Conservation (phyloP, 192 early-diverging fungal genomes). For the Paraglomus occultum region DNA sequence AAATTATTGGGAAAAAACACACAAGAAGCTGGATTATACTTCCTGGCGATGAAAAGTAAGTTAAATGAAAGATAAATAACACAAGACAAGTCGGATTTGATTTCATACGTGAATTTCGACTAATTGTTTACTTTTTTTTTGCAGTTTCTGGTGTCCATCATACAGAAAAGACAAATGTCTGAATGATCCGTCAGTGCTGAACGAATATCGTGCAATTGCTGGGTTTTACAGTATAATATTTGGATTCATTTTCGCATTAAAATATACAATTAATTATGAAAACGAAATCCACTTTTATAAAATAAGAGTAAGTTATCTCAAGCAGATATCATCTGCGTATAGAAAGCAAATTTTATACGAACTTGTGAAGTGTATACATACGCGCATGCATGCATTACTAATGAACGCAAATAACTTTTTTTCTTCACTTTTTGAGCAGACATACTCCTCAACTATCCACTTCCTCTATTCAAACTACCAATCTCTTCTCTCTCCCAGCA, state of each 20-base stretch:
- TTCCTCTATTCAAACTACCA: too few relatives aligned
- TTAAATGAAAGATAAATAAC: not conserved
- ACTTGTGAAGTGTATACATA: too few relatives aligned
- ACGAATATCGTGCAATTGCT: constrained; percentile 12
- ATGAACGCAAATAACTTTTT: not conserved
- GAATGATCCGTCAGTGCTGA: not conserved
- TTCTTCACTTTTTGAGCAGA: too few relatives aligned
- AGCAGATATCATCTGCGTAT: not conserved
- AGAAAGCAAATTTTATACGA: too few relatives aligned
- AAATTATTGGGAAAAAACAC: not conserved
- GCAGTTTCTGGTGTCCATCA: constrained; percentile 21
- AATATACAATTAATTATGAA: constrained; percentile 1
- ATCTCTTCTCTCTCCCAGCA: too few relatives aligned
- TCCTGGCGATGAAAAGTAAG: constrained; percentile 17
- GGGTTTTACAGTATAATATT: not conserved
- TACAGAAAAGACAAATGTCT: constrained; percentile 19
- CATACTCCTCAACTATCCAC: too few relatives aligned
- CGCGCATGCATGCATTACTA: not conserved
- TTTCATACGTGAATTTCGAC: not conserved
- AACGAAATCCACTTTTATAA: constrained; percentile 1
- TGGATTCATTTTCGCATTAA: not conserved
- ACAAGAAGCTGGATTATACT: not conserved
- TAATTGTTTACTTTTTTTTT: not conserved
- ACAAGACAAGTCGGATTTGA: not conserved
- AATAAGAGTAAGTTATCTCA: not conserved